Evolutionary conservation across 768 basidiomycete genomes (phyloP).

Genomic region (Trametes meyenii): DNA sequence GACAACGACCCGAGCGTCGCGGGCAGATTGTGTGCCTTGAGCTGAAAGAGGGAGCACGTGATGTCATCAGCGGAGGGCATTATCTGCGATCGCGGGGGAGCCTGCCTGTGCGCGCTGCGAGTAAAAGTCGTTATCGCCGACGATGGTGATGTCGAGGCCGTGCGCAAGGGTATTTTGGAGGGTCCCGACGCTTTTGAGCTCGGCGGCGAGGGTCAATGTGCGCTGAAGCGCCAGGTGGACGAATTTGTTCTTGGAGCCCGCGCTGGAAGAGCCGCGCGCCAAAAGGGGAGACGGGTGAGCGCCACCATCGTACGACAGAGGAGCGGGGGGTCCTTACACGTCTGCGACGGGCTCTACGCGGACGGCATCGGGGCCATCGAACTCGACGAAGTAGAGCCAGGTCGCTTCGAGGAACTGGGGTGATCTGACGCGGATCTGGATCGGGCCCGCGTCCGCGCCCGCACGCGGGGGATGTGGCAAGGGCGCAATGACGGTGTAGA

Average conservation of each 20-base stretch:
- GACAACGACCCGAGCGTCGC: constrained; percentile 64
- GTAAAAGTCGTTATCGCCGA: constrained; percentile 98
- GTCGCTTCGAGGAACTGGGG: constrained; percentile 86
- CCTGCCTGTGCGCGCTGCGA: constrained; percentile 86
- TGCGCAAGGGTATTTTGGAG: constrained; percentile 46
- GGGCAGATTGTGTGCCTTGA: constrained; percentile 62
- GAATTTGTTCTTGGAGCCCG: constrained; percentile 44
- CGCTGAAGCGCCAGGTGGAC: constrained; percentile 87
- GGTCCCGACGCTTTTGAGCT: constrained; percentile 51
- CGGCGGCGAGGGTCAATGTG: constrained; percentile 67
- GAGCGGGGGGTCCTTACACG: constrained; percentile 13
- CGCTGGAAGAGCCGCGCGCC: neutral
- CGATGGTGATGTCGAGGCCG: constrained; percentile 78
- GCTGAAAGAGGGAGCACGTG: constrained; percentile 45
- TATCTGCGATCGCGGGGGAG: neutral
- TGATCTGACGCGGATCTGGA: constrained; percentile 74
- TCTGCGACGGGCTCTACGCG: constrained; percentile 34
- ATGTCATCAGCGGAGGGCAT: constrained; percentile 4
- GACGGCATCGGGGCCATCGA: constrained; percentile 36
- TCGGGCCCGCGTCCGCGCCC: constrained; percentile 22
- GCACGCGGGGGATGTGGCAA: constrained; percentile 22
- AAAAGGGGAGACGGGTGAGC: no score
- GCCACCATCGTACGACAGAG: no score
- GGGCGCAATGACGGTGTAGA: constrained; percentile 73
- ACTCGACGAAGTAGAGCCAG: constrained; percentile 69